These are phyloP conservation scores for Castanea mollissima DNA, from an alignment of 306 rosid genomes.

Conservation along the genomic window DNA sequence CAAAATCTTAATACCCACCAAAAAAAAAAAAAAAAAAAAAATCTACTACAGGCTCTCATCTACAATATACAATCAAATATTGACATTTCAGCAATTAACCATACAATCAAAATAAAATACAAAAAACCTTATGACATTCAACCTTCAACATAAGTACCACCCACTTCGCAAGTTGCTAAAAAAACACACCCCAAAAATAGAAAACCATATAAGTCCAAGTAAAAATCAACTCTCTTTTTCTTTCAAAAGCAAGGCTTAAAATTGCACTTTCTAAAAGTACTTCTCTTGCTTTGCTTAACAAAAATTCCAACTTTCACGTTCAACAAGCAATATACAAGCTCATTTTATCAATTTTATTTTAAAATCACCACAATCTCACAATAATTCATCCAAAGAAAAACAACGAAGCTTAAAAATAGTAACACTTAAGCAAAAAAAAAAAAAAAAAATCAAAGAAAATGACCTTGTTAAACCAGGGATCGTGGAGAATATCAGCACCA, in stretches of 20 bases:
- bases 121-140: background rate
- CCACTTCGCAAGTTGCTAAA: background rate
- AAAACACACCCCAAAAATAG: background rate
- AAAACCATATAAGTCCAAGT: background rate
- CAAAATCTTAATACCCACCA: background rate
- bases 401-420: background rate
- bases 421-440: background rate
- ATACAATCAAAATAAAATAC: background rate
- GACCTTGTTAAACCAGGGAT: constrained; percentile 99
- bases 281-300: background rate
- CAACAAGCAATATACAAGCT: background rate
- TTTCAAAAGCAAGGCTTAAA: background rate
- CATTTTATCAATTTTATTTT: background rate
- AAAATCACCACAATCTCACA: background rate
- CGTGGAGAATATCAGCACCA: constrained; percentile 97
- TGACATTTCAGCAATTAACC: background rate
- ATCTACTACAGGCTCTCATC: background rate
- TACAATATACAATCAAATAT: background rate
- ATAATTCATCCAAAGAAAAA: background rate
- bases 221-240: background rate
- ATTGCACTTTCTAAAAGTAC: background rate
- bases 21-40: background rate
- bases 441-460: background rate
- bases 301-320: background rate
- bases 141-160: background rate